These are phyloP conservation scores for Monosporascus sp. DNA, from an alignment of 2,329 filamentous ascomycete genomes.

Conservation along the genomic window DNA sequence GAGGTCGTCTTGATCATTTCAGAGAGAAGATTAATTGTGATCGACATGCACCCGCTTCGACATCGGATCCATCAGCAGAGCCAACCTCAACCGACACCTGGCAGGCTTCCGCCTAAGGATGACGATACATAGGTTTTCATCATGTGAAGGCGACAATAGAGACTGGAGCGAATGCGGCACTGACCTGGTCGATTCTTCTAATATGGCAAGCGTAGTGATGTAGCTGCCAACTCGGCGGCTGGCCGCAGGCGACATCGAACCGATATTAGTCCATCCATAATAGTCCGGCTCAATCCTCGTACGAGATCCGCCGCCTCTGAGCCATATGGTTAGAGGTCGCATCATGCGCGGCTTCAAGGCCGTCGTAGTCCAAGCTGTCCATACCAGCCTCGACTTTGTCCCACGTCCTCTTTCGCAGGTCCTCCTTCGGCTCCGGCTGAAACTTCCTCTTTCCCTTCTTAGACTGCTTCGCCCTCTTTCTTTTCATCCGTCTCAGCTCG, in stretches of 20 bases:
- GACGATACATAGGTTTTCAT: slow-evolving; percentile 89
- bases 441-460: slow-evolving; percentile 34
- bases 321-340: slow-evolving; percentile 21
- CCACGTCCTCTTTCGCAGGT: slow-evolving; percentile 63
- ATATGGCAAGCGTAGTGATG: background rate
- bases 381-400: slow-evolving; percentile 59
- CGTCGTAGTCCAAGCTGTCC: slow-evolving; percentile 56
- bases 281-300: slow-evolving; percentile 35
- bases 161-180: slow-evolving; percentile 4
- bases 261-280: background rate
- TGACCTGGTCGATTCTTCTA: slow-evolving; percentile 14
- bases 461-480: slow-evolving; percentile 32
- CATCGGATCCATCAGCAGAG: slow-evolving; percentile 23
- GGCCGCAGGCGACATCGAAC: background rate
- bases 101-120: slow-evolving; percentile 84
- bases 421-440: slow-evolving; percentile 47
- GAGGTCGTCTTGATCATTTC: slow-evolving; percentile 21
- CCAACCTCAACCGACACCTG: slow-evolving; percentile 24
- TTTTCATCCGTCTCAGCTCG: slow-evolving; percentile 28
- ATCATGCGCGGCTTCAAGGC: slow-evolving; percentile 25
- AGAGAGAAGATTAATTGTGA: slow-evolving; percentile 52
- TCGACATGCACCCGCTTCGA: slow-evolving; percentile 33
- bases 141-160: slow-evolving; percentile 42
- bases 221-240: background rate
- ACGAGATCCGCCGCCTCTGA: slow-evolving; percentile 42